Percentiles rank a stretch among this genome's conserved stretches.
These are phyloP conservation scores for Beauveria sp. DNA, from an alignment of 2,329 filamentous ascomycete species.

Conservation along the genomic window DNA sequence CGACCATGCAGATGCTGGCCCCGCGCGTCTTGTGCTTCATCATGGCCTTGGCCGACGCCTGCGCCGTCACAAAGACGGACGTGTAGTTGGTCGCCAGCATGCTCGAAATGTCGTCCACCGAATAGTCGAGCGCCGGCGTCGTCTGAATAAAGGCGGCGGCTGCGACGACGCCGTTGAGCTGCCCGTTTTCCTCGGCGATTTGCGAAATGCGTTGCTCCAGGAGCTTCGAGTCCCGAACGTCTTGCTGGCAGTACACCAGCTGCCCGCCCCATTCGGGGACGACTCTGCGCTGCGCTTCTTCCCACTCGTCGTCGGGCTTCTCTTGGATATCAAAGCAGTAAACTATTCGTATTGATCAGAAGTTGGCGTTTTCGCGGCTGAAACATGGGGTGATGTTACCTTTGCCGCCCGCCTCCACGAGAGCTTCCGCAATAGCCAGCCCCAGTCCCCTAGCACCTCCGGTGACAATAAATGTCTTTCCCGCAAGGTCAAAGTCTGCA, in stretches of 20 bases:
- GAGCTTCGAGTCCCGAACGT: conserved; percentile 54
- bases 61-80: conserved; percentile 63
- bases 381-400: conserved; percentile 22
- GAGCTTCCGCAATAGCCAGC: conserved; percentile 63
- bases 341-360: conserved; percentile 27
- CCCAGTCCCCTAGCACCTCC: conserved; percentile 57
- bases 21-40: conserved; percentile 37
- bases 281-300: conserved; percentile 50
- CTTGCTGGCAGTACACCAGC: conserved; percentile 59
- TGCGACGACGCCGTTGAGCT: conserved; percentile 62
- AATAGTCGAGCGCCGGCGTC: conserved; percentile 59
- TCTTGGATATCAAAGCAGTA: conserved; percentile 49
- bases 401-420: conserved; percentile 67
- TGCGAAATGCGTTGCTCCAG: conserved; percentile 51
- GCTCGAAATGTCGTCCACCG: conserved; percentile 46
- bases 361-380: not conserved
- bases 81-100: conserved; percentile 65
- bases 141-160: conserved; percentile 64
- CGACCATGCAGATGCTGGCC: conserved; percentile 50
- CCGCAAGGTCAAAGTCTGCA: conserved; percentile 62
- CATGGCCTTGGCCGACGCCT: conserved; percentile 58
- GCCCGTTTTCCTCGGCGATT: conserved; percentile 53
- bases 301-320: conserved; percentile 50
- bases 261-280: conserved; percentile 57
- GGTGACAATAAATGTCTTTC: conserved; percentile 62